These are phyloP conservation scores for Pseudocercospora vitis DNA, from an alignment of 2,329 filamentous ascomycete species.

Conservation along the genomic window DNA sequence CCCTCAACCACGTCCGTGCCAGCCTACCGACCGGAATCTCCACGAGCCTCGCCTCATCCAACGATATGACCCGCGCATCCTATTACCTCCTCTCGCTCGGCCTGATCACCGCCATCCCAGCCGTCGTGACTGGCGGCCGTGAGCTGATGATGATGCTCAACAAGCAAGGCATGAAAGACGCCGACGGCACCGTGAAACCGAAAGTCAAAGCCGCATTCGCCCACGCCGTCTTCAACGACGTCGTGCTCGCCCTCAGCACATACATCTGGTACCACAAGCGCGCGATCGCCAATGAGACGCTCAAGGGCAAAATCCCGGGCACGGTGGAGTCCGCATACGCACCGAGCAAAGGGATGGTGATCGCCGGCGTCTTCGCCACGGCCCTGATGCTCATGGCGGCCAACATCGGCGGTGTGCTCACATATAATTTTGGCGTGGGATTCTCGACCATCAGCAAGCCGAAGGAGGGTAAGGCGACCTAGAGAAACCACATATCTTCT, in stretches of 20 bases:
- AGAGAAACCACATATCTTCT: background rate
- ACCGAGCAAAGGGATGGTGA: conserved; percentile 40
- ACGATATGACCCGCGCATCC: conserved; percentile 42
- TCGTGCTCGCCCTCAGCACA: conserved; percentile 41
- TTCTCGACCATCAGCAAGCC: conserved; percentile 37
- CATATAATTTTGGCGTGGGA: conserved; percentile 50
- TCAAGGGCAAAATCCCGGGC: conserved; percentile 32
- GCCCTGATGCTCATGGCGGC: conserved; percentile 42
- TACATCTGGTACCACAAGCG: conserved; percentile 47
- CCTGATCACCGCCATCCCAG: conserved; percentile 38
- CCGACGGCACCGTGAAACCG: conserved; percentile 39
- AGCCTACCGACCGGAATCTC: conserved; percentile 34
- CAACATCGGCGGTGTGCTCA: conserved; percentile 46
- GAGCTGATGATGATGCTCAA: conserved; percentile 46
- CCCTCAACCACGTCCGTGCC: conserved; percentile 39
- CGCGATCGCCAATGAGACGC: conserved; percentile 29
- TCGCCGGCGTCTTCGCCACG: conserved; percentile 40
- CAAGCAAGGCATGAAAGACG: conserved; percentile 45
- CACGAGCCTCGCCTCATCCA: conserved; percentile 37
- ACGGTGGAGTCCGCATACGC: conserved; percentile 36
- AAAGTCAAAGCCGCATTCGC: conserved; percentile 45
- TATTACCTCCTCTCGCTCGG: conserved; percentile 49
- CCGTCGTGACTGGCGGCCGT: conserved; percentile 36
- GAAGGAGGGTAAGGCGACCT: conserved; percentile 24
- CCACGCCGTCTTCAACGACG: conserved; percentile 47